These are phyloP conservation scores for Neonectria hederae DNA, from an alignment of 2,329 filamentous ascomycete genomes.

Conservation along the genomic window DNA sequence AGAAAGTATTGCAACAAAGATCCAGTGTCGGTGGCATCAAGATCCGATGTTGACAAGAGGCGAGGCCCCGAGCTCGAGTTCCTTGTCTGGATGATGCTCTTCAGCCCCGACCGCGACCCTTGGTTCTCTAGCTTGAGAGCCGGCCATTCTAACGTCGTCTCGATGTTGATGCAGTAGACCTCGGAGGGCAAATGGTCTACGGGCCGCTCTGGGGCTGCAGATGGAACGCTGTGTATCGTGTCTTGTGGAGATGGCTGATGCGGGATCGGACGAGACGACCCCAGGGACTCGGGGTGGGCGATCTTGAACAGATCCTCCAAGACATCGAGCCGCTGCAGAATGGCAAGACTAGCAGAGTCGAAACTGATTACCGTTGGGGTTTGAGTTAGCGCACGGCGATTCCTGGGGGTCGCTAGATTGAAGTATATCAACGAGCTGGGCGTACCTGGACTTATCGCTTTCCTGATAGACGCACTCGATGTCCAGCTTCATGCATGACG, in stretches of 20 bases:
- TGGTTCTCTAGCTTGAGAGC: not conserved
- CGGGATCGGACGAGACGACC: not conserved
- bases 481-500: not conserved
- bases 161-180: slow-evolving; percentile 1
- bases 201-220: not conserved
- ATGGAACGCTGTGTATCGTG: not conserved
- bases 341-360: slow-evolving; percentile 14
- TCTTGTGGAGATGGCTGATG: not conserved
- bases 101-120: not conserved
- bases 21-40: not conserved
- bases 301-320: not conserved
- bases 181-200: not conserved
- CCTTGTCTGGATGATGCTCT: not conserved
- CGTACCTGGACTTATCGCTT: slow-evolving; percentile 8
- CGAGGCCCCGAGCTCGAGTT: not conserved
- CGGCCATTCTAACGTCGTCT: slow-evolving; percentile 3
- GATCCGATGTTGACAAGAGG: not conserved
- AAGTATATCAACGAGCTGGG: not conserved
- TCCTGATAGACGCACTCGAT: slow-evolving; percentile 9
- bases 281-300: not conserved
- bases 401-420: no score
- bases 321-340: not conserved
- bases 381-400: not conserved
- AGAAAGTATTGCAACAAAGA: not conserved
- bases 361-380: slow-evolving; percentile 2